Base-by-base conservation (phyloP, 768 basidiomycete genomes). In the Obba rivulosa region DNA sequence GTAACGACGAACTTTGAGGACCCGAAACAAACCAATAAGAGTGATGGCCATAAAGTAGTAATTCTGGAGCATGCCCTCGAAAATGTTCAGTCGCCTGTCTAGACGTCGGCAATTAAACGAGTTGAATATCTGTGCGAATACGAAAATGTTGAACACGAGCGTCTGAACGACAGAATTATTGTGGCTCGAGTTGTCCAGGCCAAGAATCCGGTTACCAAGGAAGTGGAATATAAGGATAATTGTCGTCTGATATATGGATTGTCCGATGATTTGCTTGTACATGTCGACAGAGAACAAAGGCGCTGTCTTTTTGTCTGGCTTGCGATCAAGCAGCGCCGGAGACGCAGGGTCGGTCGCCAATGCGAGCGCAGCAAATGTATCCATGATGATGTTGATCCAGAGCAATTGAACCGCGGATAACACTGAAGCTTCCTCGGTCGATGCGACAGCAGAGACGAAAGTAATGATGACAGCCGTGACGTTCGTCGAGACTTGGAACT, bases 331-430 rank as follows among this genome's bases (percentile, higher is more conserved):
- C 28, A 91, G 77, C 4, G 72, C 64, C 41, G 83, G 83, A 1
- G 85, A 81, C 1, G 96, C 94, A 8, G 93, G 94, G 65, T 98
- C 96, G 21, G 96, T 98, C 16, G 96, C 95, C 43, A 99, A 80
- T 11, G 96, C 96, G 43, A 98, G 82, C 21, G 96, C 96, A 48
- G 96, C 96, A 62, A 99, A 97, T 2, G 92, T 95, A 63, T 96
- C 94, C 93, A 95, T 95, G 66, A 95, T 95, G 53, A 98, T 86
- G 74, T 97, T 97, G 68, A 97, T 92, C 94, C 96, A 99, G 18
- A 99, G 80, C 4, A 99, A 70, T 63, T 99, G 96, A 1, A 99
- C 96, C 25, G 96, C 95, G 20, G 89, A 85, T 23, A 99, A 72
- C n/a, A 92, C 93, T 1, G 93, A 92, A 9, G 71, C 58, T 63